Evolutionary conservation across 2,329 filamentous ascomycete genomes (phyloP), one percentile per base, ranked within the genome.

Genomic region (Ceratocystis albifundus): DNA sequence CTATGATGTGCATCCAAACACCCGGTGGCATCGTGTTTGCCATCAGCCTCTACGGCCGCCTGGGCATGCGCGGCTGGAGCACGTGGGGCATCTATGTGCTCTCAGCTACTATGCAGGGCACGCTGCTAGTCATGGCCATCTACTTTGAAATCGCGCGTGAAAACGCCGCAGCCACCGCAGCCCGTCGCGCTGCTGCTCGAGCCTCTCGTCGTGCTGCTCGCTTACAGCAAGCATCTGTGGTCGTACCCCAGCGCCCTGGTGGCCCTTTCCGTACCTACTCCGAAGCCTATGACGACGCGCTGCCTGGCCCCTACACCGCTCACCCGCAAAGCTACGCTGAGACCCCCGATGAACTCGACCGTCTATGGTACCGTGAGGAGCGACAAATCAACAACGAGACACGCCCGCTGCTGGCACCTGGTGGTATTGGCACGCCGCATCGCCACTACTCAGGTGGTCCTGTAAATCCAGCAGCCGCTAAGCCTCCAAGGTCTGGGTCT

Each of bases 1-100:
- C 90, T 3, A 97, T 96, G 88, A 97, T 99, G 92, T 88, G 89
- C 74, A 96, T 99, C 44, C 94, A 99, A 75, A 96, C 93, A 0
- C 94, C 94, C 0, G 94, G 94, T 0, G 91, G 90, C 68, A 87
- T 96, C 71, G 78, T 99, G 5, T 97, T 96, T 77, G 91, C 93
- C 0, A 87, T 82, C 12, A 96, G 91, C 74, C 77, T 99, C 55
- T 90, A 87, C 63, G 84, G 84, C 6, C 83, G 94, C 59, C 81
- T 96, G 22, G 94, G 94, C 0, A 80, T 80, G 72, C 85, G 82
- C 44, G 93, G 93, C 0, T 99, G 94, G 94, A 96, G 92, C 76
- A 90, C 91, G 0, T 99, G 94, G 94, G 86, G 90, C 8, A 87
- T 97, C 15, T 95, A 93, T 73, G 80, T 96, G 57, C 80, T 97